Evolutionary conservation across 148 eudicot species (phyloP).

Genomic region (Hydrangea macrophylla): DNA sequence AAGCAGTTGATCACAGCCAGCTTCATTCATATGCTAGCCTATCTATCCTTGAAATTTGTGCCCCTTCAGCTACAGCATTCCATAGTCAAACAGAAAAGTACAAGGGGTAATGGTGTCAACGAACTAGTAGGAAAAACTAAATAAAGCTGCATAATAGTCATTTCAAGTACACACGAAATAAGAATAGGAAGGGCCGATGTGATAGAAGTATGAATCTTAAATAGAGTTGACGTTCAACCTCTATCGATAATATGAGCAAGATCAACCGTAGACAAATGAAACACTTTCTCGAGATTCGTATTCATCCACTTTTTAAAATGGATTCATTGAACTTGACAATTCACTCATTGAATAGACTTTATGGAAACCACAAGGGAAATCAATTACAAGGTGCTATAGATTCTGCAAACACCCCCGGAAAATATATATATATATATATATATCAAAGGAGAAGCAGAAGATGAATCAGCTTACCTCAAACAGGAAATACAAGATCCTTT

Average conservation of each 20-base stretch:
- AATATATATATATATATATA: too few species aligned
- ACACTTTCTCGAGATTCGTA: too few species aligned
- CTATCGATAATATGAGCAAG: too few species aligned
- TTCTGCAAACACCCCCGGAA: too few species aligned
- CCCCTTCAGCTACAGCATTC: not conserved
- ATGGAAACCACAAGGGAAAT: too few species aligned
- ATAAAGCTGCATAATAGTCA: not conserved
- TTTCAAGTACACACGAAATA: not conserved
- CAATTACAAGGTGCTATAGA: not conserved
- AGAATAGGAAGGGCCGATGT: not conserved
- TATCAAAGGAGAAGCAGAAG: not conserved
- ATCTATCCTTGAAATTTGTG: not conserved
- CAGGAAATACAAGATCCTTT: not conserved
- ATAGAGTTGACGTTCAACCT: too few species aligned
- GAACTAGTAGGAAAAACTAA: not conserved
- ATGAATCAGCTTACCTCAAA: not conserved
- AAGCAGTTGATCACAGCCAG: conserved; percentile 6
- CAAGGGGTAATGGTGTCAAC: not conserved
- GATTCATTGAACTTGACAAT: too few species aligned
- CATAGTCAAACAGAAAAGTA: not conserved
- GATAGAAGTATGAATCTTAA: too few species aligned
- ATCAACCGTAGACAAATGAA: too few species aligned
- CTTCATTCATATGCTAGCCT: not conserved
- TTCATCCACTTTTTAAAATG: too few species aligned
- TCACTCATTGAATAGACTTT: too few species aligned